Conservation (phyloP, 148 eudicot species). For the Rhododendron ovatum region DNA sequence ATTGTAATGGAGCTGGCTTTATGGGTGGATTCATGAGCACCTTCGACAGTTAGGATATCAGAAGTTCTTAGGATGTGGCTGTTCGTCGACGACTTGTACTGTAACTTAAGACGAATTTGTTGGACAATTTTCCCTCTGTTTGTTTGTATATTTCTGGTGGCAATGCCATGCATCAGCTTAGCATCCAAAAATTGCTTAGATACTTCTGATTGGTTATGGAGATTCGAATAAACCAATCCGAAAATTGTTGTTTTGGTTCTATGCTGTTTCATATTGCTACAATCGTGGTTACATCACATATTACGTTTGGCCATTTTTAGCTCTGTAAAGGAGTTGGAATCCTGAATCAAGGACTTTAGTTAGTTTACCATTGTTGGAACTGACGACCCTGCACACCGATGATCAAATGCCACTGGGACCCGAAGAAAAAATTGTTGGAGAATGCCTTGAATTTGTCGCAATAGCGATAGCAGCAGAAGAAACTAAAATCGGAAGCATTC, state of each 20-base stretch:
- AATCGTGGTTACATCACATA: not conserved
- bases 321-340: not conserved
- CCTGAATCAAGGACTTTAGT: not conserved
- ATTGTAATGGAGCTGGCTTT: constrained; percentile 42
- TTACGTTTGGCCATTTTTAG: not conserved
- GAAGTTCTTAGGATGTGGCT: not conserved
- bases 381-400: no score
- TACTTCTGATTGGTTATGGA: not conserved
- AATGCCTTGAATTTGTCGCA: no score
- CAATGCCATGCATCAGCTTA: not conserved
- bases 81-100: not conserved
- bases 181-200: not conserved
- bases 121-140: not conserved
- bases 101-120: not conserved
- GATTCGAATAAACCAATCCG: not conserved
- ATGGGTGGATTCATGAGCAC: constrained; percentile 38
- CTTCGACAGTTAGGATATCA: constrained; percentile 10
- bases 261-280: not conserved
- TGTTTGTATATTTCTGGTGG: not conserved
- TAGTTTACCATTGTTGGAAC: no score
- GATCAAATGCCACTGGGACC: no score
- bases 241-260: not conserved
- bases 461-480: no score
- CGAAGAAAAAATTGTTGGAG: no score
- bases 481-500: no score